phyloP scores from a whole-genome alignment of 495 filamentous ascomycete genomes.

The Aspergillus haitiensis region DNA sequence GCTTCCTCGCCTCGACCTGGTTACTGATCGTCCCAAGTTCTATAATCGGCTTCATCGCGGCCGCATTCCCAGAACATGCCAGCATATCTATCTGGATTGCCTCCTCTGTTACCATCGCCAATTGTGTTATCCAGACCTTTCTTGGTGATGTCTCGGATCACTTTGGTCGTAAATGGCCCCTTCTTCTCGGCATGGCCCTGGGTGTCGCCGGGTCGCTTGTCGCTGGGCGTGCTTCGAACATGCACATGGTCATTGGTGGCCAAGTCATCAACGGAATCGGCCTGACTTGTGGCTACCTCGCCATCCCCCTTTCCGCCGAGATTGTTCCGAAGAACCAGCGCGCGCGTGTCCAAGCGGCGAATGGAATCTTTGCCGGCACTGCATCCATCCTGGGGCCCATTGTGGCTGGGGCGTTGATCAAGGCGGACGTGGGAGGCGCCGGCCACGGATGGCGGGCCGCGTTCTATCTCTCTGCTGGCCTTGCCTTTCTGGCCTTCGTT shows the following conservation, averaged over 20 bases:
- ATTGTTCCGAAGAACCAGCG: neutral
- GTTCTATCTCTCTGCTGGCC: neutral
- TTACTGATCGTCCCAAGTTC: neutral
- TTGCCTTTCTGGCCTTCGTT: neutral
- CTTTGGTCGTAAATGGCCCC: neutral
- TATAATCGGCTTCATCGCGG: neutral
- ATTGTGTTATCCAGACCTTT: neutral
- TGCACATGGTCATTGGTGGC: no score
- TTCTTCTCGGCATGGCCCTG: neutral
- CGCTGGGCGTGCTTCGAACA: no score
- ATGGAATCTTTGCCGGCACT: neutral
- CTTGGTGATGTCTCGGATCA: neutral
- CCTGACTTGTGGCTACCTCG: no score
- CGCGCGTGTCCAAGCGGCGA: neutral
- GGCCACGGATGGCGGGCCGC: neutral
- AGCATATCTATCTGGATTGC: neutral
- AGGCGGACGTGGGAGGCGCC: neutral
- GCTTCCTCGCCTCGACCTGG: neutral
- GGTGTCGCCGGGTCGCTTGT: no score
- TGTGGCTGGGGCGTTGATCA: neutral
- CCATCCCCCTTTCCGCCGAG: no score
- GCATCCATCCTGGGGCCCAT: neutral
- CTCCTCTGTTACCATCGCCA: neutral
- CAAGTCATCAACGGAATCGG: no score
- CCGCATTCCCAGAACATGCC: neutral